Percentiles rank a stretch among this genome's conserved stretches.
Evolutionary conservation across 139 green algal genomes (phyloP).

Genomic region (Chlorella sorokiniana): DNA sequence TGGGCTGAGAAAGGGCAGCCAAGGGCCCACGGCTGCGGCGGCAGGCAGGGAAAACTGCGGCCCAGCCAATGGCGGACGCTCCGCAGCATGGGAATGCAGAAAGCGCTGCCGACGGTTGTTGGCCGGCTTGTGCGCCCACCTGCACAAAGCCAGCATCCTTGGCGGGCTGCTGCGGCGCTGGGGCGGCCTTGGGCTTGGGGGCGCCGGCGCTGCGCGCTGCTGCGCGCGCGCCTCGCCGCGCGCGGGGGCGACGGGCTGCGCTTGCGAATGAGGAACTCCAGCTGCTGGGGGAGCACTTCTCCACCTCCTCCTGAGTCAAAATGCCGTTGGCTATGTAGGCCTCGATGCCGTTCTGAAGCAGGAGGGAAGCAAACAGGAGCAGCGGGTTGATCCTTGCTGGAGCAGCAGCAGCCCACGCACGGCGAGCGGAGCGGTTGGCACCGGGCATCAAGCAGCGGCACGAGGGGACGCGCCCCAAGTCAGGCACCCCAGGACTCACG

Average conservation of each 20-base stretch:
- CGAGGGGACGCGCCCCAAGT: too few species aligned
- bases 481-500: too few species aligned
- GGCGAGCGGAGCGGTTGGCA: too few species aligned
- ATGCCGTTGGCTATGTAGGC: neutral
- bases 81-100: too few species aligned
- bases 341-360: neutral
- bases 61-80: too few species aligned
- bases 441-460: too few species aligned
- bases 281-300: conserved; percentile 1
- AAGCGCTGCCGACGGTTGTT: too few species aligned
- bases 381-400: too few species aligned
- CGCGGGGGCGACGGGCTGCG: neutral
- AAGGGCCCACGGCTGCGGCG: too few species aligned
- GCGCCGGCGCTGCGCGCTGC: neutral
- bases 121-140: neutral
- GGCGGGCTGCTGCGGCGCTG: neutral
- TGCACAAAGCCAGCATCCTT: neutral
- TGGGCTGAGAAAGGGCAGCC: too few species aligned
- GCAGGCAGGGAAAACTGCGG: too few species aligned
- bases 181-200: neutral
- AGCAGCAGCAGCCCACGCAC: too few species aligned
- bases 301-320: neutral
- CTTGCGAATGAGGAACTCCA: conserved; percentile 1
- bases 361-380: neutral
- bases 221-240: neutral